These are phyloP conservation scores for Leccinum pachyderme DNA, from an alignment of 1,284 basidiomycete genomes.

Conservation along the genomic window DNA sequence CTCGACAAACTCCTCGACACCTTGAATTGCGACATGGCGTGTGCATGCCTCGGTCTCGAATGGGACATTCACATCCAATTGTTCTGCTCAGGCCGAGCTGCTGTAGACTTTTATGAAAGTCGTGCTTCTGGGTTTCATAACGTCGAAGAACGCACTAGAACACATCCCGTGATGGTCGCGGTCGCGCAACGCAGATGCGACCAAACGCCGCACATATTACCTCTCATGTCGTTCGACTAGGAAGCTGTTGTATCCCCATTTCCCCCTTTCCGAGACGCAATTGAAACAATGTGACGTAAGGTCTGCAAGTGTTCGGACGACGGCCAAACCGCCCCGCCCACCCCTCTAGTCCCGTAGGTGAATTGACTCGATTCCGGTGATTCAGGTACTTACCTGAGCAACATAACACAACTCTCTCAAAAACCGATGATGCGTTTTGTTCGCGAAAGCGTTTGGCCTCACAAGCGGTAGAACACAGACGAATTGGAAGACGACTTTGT, in stretches of 20 bases:
- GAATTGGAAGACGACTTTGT: neutral
- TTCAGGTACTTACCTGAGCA: neutral
- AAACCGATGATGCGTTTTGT: neutral
- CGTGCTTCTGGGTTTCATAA: constrained; percentile 3
- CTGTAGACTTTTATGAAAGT: neutral
- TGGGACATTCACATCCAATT: constrained; percentile 2
- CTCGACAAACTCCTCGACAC: neutral
- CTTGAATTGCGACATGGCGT: neutral
- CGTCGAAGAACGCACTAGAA: neutral
- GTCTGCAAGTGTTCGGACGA: neutral
- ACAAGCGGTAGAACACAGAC: neutral
- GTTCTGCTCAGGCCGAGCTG: neutral
- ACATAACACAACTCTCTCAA: neutral
- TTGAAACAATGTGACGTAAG: constrained; percentile 9
- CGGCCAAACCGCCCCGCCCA: neutral
- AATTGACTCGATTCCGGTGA: neutral
- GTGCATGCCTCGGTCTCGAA: neutral
- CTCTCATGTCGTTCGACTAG: constrained; percentile 3
- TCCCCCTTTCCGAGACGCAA: constrained; percentile 10
- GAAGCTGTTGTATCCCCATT: neutral
- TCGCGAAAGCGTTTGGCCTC: neutral
- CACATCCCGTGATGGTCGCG: neutral
- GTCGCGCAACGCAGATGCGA: constrained; percentile 1
- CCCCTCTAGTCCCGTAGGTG: constrained; percentile 9
- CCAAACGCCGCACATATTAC: constrained; percentile 10